Conservation (phyloP, 139 green algal genomes). For the Eudorina sp. region DNA sequence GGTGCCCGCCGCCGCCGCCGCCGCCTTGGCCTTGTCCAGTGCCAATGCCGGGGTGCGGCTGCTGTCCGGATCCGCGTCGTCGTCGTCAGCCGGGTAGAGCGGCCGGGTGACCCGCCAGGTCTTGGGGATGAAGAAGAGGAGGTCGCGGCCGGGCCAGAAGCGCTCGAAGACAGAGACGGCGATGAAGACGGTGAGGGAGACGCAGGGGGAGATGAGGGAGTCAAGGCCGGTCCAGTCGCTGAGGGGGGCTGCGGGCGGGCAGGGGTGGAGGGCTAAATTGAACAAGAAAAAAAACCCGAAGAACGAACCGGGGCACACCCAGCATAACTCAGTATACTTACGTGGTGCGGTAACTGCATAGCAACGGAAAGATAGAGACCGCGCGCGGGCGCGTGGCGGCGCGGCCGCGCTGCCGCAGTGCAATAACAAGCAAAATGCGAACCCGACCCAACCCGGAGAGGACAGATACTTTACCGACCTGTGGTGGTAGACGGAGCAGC, state of each 20-base stretch:
- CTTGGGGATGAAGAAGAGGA: slow-evolving; percentile 59
- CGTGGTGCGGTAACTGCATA: no score
- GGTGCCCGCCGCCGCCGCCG: not conserved
- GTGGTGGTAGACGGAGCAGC: no score
- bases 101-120: slow-evolving; percentile 10
- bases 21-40: not conserved
- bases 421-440: no score
- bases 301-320: no score
- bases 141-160: slow-evolving; percentile 6
- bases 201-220: slow-evolving; percentile 49
- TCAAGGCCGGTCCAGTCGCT: slow-evolving; percentile 61
- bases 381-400: no score
- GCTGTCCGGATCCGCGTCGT: not conserved
- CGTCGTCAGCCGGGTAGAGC: slow-evolving; percentile 10
- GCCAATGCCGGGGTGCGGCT: not conserved
- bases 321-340: no score
- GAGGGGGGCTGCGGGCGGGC: slow-evolving; percentile 3
- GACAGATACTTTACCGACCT: no score
- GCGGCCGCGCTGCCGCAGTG: no score
- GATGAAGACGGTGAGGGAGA: slow-evolving; percentile 50
- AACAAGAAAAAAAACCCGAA: no score
- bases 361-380: no score
- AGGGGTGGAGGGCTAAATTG: not conserved
- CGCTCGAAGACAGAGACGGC: slow-evolving; percentile 27
- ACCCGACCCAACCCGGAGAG: no score